These are phyloP conservation scores for Phytophthora litchii DNA, from an alignment of 352 stramenopile species.

Conservation along the genomic window DNA sequence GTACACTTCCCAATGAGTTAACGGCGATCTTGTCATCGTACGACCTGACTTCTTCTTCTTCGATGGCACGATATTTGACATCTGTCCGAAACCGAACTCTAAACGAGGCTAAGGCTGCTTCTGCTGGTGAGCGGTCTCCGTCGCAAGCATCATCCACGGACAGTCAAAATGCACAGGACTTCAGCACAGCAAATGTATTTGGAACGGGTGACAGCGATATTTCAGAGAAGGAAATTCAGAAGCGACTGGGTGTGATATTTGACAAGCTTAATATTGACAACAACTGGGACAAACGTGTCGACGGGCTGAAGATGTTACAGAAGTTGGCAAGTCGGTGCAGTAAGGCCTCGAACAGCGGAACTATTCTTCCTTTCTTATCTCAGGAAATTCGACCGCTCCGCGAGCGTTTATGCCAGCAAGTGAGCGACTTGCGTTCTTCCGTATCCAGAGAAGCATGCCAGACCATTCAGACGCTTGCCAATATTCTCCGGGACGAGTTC, in stretches of 20 bases:
- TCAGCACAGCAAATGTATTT: constrained; percentile 6
- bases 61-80: constrained; percentile 58
- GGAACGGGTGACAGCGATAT: constrained; percentile 28
- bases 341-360: constrained; percentile 32
- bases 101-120: constrained; percentile 38
- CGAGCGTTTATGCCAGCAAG: constrained; percentile 73
- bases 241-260: constrained; percentile 54
- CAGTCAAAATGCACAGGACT: constrained; percentile 32
- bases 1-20: constrained; percentile 26
- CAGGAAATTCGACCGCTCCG: constrained; percentile 58
- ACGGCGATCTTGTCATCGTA: constrained; percentile 60
- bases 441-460: constrained; percentile 78
- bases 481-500: constrained; percentile 71
- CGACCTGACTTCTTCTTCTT: constrained; percentile 48
- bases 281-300: constrained; percentile 81
- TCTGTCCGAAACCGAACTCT: constrained; percentile 53
- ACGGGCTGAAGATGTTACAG: constrained; percentile 67
- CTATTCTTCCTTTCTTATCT: constrained; percentile 36
- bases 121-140: constrained; percentile 38
- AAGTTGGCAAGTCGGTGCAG: constrained; percentile 56
- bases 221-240: constrained; percentile 67
- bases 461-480: constrained; percentile 70
- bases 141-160: constrained; percentile 51
- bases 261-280: constrained; percentile 71
- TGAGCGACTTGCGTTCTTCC: constrained; percentile 78